Percentiles rank a stretch among this genome's conserved stretches.
Evolutionary conservation across 176 grass and related monocot genomes (phyloP).

Genomic region (Rhynchospora breviuscula): DNA sequence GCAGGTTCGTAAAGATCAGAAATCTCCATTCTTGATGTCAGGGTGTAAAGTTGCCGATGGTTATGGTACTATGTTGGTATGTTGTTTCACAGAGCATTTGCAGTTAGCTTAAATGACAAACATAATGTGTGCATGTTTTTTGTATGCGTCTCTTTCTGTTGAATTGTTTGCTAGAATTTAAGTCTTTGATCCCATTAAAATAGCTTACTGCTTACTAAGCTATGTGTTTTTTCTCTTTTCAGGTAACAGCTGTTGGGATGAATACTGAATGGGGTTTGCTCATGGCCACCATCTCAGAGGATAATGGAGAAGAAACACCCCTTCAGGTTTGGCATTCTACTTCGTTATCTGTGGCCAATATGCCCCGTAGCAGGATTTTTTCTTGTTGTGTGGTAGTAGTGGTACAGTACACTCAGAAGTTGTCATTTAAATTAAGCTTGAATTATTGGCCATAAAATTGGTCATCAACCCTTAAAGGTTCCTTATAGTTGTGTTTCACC

Average conservation of each 20-base stretch:
- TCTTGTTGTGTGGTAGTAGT: not conserved
- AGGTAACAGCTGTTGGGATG: conserved; percentile 95
- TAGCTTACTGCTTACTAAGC: not conserved
- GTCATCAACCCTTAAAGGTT: not conserved
- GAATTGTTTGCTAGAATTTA: not conserved
- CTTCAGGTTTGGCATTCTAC: conserved; percentile 55
- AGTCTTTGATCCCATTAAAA: not conserved
- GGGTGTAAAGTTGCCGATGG: conserved; percentile 98
- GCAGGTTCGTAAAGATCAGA: conserved; percentile 73
- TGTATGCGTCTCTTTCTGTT: not conserved
- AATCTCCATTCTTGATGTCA: conserved; percentile 87
- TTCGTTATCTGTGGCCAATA: conserved; percentile 8
- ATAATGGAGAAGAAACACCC: conserved; percentile 94
- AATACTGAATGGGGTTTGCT: conserved; percentile 98
- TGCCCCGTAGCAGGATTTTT: not conserved
- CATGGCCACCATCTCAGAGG: conserved; percentile 97
- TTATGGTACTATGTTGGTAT: conserved; percentile 92
- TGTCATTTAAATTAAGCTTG: not conserved
- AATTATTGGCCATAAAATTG: not conserved
- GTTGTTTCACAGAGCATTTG: conserved; percentile 24
- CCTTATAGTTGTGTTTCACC: not conserved
- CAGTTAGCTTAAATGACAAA: not conserved
- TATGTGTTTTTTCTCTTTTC: conserved; percentile 17
- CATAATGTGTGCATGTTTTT: not conserved
- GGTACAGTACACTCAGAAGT: not conserved